phyloP scores from a whole-genome alignment of 176 grass and related monocot genomes.

The Dactylis glomerata region DNA sequence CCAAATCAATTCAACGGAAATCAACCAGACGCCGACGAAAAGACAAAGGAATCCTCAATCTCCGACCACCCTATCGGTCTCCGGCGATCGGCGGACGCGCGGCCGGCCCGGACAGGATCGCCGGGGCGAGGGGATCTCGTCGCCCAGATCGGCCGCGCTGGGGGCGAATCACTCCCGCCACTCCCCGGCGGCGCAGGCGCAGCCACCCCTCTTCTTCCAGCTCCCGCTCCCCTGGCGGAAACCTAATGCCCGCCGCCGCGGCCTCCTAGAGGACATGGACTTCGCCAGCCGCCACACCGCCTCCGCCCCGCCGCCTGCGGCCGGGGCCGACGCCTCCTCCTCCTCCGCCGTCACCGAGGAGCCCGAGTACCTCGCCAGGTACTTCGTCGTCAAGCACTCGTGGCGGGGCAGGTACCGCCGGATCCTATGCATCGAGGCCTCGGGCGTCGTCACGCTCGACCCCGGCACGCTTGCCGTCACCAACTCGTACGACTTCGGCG shows the following conservation, averaged over 20 bases:
- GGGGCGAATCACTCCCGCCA: conserved; percentile 98
- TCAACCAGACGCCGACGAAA: conserved; percentile 4
- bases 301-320: conserved; percentile 16
- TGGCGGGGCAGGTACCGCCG: conserved; percentile 91
- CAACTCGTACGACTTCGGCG: conserved; percentile 72
- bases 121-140: conserved; percentile 33
- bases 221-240: conserved; percentile 41
- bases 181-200: conserved; percentile 33
- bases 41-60: conserved; percentile 12
- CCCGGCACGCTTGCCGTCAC: conserved; percentile 70
- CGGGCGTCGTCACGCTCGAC: conserved; percentile 82
- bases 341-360: conserved; percentile 53
- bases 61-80: neutral
- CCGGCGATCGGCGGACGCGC: conserved; percentile 14
- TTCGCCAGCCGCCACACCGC: conserved; percentile 84
- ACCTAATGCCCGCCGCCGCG: conserved; percentile 66
- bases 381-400: conserved; percentile 90
- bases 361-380: conserved; percentile 87
- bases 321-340: conserved; percentile 30
- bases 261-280: conserved; percentile 62
- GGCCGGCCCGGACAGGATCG: neutral
- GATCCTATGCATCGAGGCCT: conserved; percentile 79
- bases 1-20: conserved; percentile 14
- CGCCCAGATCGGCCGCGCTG: conserved; percentile 82
- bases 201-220: conserved; percentile 20